A percentile compares a stretch with the other conserved stretches of the same genome.
Conservation (phyloP, 2,329 filamentous ascomycete species). For the Esteya vermicola region DNA sequence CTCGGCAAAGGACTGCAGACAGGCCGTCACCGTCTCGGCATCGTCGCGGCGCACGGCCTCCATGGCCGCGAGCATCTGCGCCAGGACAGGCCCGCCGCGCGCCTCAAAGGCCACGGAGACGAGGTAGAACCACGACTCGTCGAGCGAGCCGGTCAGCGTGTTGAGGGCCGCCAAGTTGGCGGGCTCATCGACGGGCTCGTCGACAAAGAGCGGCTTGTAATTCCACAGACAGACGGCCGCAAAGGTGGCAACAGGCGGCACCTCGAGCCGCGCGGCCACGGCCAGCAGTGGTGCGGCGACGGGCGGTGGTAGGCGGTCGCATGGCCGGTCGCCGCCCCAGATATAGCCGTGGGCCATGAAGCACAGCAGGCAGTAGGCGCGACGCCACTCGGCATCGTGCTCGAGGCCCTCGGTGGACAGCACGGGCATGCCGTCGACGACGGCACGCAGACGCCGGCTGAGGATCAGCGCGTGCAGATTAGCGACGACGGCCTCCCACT, state of each 20-base stretch:
- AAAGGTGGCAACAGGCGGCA: slow-evolving; percentile 89
- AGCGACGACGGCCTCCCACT: slow-evolving; percentile 77
- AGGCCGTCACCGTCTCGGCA: slow-evolving; percentile 55
- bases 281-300: slow-evolving; percentile 72
- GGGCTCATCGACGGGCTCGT: slow-evolving; percentile 68
- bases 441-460: slow-evolving; percentile 65
- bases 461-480: slow-evolving; percentile 82
- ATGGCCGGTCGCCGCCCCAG: slow-evolving; percentile 75
- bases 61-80: slow-evolving; percentile 80
- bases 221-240: slow-evolving; percentile 91
- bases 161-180: slow-evolving; percentile 78
- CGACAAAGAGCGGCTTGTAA: slow-evolving; percentile 78
- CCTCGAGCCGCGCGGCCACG: slow-evolving; percentile 63
- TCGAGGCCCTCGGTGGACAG: slow-evolving; percentile 71
- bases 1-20: slow-evolving; percentile 73
- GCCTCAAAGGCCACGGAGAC: slow-evolving; percentile 93
- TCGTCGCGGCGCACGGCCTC: slow-evolving; percentile 61
- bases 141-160: slow-evolving; percentile 86
- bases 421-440: slow-evolving; percentile 69
- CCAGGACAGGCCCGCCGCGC: slow-evolving; percentile 71
- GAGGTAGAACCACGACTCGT: slow-evolving; percentile 98
- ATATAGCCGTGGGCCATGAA: slow-evolving; percentile 95
- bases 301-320: slow-evolving; percentile 63
- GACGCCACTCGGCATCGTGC: slow-evolving; percentile 79
- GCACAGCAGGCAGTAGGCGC: slow-evolving; percentile 77